Evolutionary conservation across 1,284 basidiomycete species (phyloP).

Genomic region (Irpex sp.): DNA sequence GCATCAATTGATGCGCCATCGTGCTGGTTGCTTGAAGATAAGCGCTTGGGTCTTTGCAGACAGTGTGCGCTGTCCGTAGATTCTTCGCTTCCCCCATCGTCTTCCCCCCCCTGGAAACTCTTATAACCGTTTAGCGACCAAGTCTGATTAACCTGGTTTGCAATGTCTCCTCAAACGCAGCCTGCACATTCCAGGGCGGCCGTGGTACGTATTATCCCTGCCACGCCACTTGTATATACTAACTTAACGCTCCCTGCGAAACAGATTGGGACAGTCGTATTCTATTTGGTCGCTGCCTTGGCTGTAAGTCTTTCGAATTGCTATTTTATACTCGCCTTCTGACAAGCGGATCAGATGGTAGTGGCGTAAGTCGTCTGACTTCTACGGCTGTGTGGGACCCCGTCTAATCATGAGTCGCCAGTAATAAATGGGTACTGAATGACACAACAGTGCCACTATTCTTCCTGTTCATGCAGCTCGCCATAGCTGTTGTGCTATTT

Average conservation of each 20-base stretch:
- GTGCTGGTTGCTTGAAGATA: neutral
- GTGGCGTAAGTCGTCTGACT: slow-evolving; percentile 57
- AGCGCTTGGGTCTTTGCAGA: neutral
- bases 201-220: slow-evolving; percentile 7
- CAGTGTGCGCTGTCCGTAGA: neutral
- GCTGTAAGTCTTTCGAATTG: slow-evolving; percentile 51
- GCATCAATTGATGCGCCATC: neutral
- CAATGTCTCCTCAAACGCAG: slow-evolving; percentile 7
- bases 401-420: slow-evolving; percentile 25
- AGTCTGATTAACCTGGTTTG: slow-evolving; percentile 1
- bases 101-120: neutral
- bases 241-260: neutral
- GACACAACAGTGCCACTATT: slow-evolving; percentile 71
- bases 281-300: slow-evolving; percentile 80
- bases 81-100: neutral
- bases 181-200: slow-evolving; percentile 10
- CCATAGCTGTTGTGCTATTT: slow-evolving; percentile 78
- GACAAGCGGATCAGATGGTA: slow-evolving; percentile 57
- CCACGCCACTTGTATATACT: neutral
- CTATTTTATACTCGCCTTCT: slow-evolving; percentile 18
- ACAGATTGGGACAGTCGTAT: slow-evolving; percentile 64
- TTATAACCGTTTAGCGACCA: neutral
- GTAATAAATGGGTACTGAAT: slow-evolving; percentile 81
- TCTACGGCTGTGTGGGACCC: neutral
- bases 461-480: slow-evolving; percentile 79